phyloP scores from a whole-genome alignment of 495 filamentous ascomycete genomes.

The Penicillium simplicissimum region DNA sequence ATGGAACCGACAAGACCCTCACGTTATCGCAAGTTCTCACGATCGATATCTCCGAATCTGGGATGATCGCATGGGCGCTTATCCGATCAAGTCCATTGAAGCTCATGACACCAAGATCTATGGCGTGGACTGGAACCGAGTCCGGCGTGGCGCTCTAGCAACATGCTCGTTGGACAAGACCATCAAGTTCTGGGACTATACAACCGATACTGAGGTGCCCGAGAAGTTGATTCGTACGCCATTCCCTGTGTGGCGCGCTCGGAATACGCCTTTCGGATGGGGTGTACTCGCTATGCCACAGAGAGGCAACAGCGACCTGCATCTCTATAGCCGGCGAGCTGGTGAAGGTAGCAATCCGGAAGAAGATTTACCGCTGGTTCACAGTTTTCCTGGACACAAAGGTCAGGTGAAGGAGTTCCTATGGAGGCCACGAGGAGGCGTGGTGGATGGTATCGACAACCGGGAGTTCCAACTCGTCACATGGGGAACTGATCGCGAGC shows the following conservation, averaged over 20 bases:
- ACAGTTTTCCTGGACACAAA: conserved; percentile 78
- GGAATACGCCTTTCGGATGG: conserved; percentile 91
- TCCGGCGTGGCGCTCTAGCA: conserved; percentile 64
- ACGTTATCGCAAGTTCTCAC: conserved; percentile 88
- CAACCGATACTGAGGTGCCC: conserved; percentile 58
- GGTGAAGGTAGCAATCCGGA: conserved; percentile 45
- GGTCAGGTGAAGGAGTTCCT: conserved; percentile 91
- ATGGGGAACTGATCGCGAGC: conserved; percentile 83
- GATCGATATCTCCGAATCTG: conserved; percentile 85
- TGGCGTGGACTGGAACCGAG: conserved; percentile 91
- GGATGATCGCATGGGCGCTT: conserved; percentile 81
- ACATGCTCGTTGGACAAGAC: conserved; percentile 92
- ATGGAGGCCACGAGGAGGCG: conserved; percentile 77
- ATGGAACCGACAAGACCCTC: conserved; percentile 83
- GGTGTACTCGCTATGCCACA: conserved; percentile 91
- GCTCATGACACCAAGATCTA: conserved; percentile 97
- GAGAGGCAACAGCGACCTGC: conserved; percentile 77
- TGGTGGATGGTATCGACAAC: conserved; percentile 74
- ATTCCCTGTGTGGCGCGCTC: conserved; percentile 88
- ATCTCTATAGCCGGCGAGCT: conserved; percentile 76
- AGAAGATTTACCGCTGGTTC: conserved; percentile 56
- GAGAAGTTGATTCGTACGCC: conserved; percentile 75
- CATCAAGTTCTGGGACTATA: conserved; percentile 93
- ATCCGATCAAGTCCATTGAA: conserved; percentile 76
- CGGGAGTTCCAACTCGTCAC: conserved; percentile 92